Conservation (phyloP, 1,284 basidiomycete genomes). For the Cryptococcus sp. region DNA sequence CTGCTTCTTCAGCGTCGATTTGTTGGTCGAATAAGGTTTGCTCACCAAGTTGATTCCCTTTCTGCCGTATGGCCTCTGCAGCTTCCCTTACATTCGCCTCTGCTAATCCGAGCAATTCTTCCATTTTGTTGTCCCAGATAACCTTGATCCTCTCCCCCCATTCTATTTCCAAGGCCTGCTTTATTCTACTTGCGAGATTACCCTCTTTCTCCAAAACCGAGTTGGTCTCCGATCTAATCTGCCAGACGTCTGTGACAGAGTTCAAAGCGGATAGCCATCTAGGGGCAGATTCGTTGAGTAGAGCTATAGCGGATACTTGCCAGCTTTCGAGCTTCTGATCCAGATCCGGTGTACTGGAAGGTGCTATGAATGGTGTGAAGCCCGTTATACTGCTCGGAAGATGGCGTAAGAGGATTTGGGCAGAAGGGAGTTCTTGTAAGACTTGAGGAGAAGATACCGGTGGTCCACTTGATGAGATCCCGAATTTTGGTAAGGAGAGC, state of each 20-base stretch:
- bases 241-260: slow-evolving; percentile 41
- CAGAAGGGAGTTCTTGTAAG: slow-evolving; percentile 42
- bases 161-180: slow-evolving; percentile 28
- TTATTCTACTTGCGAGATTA: slow-evolving; percentile 23
- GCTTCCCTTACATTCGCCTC: slow-evolving; percentile 17
- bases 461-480: slow-evolving; percentile 10
- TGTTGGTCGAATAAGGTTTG: background rate
- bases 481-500: slow-evolving; percentile 20
- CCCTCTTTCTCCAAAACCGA: slow-evolving; percentile 19
- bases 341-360: slow-evolving; percentile 58
- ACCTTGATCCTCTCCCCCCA: slow-evolving; percentile 38
- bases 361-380: slow-evolving; percentile 51
- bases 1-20: slow-evolving; percentile 6
- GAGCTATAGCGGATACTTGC: slow-evolving; percentile 24
- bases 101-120: slow-evolving; percentile 20
- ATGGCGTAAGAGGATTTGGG: slow-evolving; percentile 46
- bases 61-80: slow-evolving; percentile 19
- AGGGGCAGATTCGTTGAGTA: slow-evolving; percentile 28
- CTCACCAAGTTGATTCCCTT: slow-evolving; percentile 19
- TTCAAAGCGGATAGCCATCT: slow-evolving; percentile 32
- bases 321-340: slow-evolving; percentile 29
- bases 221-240: slow-evolving; percentile 20
- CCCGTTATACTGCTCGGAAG: slow-evolving; percentile 37
- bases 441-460: slow-evolving; percentile 33
- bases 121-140: slow-evolving; percentile 39